These are phyloP conservation scores for Gaeumannomyces sp. DNA, from an alignment of 2,329 filamentous ascomycete genomes.

Conservation along the genomic window DNA sequence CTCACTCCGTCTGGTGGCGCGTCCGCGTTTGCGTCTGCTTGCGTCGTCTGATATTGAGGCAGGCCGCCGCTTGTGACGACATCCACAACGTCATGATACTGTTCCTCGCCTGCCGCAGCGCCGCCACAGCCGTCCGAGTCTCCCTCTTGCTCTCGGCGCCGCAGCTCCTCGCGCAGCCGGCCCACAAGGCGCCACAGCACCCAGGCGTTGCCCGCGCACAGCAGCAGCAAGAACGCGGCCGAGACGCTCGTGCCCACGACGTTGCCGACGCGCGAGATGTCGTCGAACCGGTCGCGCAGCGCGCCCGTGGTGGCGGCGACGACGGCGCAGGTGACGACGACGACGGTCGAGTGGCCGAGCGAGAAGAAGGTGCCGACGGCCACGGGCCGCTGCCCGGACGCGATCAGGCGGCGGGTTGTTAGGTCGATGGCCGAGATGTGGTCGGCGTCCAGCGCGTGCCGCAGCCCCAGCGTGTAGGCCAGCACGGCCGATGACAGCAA, in stretches of 20 bases:
- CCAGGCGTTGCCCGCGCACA: conserved; percentile 80
- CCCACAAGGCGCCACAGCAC: conserved; percentile 74
- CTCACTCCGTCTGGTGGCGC: not conserved
- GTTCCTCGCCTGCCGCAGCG: conserved; percentile 2
- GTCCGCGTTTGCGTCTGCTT: not conserved
- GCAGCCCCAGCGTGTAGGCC: conserved; percentile 80
- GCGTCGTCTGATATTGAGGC: not conserved
- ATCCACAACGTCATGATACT: conserved; percentile 6
- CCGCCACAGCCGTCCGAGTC: conserved; percentile 9
- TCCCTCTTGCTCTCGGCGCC: conserved; percentile 26
- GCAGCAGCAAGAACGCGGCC: conserved; percentile 72
- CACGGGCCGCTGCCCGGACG: conserved; percentile 76
- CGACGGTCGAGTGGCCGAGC: conserved; percentile 88
- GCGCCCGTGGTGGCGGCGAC: conserved; percentile 88
- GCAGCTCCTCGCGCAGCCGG: conserved; percentile 58
- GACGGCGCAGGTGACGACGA: conserved; percentile 82
- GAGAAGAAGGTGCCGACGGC: conserved; percentile 95
- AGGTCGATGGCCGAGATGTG: conserved; percentile 84
- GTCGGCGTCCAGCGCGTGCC: conserved; percentile 96
- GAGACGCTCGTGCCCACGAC: conserved; percentile 88
- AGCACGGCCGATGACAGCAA: conserved; percentile 77
- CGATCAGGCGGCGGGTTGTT: conserved; percentile 85
- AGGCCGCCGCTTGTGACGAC: not conserved
- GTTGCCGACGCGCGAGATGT: conserved; percentile 72
- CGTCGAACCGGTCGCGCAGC: conserved; percentile 71